Evolutionary conservation across 345 rosid species (phyloP), one percentile per base, ranked within the genome.

Genomic region (Salix viminalis): DNA sequence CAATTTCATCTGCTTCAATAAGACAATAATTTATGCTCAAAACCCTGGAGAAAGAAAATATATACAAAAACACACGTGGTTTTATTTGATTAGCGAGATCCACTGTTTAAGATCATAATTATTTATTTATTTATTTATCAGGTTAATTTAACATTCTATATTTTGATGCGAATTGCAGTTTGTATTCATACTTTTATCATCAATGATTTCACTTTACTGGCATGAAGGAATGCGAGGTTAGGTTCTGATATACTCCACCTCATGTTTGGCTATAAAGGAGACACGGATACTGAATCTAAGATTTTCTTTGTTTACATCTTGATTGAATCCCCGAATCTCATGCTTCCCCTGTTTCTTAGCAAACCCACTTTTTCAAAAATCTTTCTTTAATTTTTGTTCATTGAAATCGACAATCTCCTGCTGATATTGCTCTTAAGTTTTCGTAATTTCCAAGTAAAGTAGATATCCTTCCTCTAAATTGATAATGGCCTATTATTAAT

Each of bases 391-490:
- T 58, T 75, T 71, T 56, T 67, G 26, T 10, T 32, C 26, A 5
- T 54, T 8, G 1, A 65, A 67, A 30, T 67, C 7, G 67, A 42
- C 72, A 39, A 6, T 66, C 34, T 6, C n/a, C 81, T 61, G 21
- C 67, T 56, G 26, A 41, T 67, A 10, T 32, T 67, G 36, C 76
- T n/a, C n/a, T 56, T 41, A 23, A 42, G 37, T 37, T 52, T 54
- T 78, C 73, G 52, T 78, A 39, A 54, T 67, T 26, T 58, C 32
- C 10, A 56, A 66, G 65, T n/a, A 46, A 62, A 77, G 75, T 32
- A 34, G 18, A 44, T 36, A 67, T 61, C 28, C 46, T 70, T 14
- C 56, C 44, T 60, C 41, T 41, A 28, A 76, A 69, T 10, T 42
- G 69, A 36, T 48, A 64, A 24, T 32, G 19, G 30, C 36, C 6